Evolutionary conservation across 2,329 filamentous ascomycete species (phyloP).

Genomic region (Fusarium verticillioides): DNA sequence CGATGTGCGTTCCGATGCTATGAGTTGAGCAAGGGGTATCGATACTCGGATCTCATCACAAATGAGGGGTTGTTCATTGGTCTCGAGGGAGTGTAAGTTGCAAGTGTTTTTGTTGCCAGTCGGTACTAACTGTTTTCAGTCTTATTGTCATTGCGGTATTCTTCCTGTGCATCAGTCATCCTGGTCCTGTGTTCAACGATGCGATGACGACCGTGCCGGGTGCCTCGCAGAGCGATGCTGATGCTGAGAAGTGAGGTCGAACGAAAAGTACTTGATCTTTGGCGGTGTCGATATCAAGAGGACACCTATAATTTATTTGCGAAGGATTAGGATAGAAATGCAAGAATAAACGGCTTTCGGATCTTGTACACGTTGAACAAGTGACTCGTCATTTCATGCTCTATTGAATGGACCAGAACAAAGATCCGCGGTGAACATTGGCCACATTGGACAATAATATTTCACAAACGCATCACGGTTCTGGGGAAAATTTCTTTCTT

Average conservation of each 20-base stretch:
- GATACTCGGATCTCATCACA: constrained; percentile 61
- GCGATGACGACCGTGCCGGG: neutral
- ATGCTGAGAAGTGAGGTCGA: constrained; percentile 9
- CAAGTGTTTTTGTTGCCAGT: accelerated
- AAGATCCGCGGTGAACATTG: neutral
- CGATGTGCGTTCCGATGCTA: constrained; percentile 72
- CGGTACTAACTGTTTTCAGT: constrained; percentile 34
- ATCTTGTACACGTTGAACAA: neutral
- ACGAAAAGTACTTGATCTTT: neutral
- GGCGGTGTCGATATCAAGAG: accelerated
- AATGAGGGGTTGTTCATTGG: constrained; percentile 64
- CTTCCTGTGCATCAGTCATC: constrained; percentile 53
- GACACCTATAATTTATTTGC: no score
- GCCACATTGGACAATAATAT: no score
- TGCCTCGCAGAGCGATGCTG: constrained; percentile 9
- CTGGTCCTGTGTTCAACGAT: constrained; percentile 48
- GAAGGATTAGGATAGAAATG: neutral
- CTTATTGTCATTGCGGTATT: constrained; percentile 52
- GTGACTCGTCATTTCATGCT: neutral
- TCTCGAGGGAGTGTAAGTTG: constrained; percentile 61
- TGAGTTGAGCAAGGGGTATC: constrained; percentile 72
- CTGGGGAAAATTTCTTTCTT: no score
- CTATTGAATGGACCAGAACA: neutral
- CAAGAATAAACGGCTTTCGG: neutral
- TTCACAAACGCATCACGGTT: accelerated